Base-by-base conservation (phyloP, 371 early-diverging fungal genomes). In the Catenaria anguillulae region DNA sequence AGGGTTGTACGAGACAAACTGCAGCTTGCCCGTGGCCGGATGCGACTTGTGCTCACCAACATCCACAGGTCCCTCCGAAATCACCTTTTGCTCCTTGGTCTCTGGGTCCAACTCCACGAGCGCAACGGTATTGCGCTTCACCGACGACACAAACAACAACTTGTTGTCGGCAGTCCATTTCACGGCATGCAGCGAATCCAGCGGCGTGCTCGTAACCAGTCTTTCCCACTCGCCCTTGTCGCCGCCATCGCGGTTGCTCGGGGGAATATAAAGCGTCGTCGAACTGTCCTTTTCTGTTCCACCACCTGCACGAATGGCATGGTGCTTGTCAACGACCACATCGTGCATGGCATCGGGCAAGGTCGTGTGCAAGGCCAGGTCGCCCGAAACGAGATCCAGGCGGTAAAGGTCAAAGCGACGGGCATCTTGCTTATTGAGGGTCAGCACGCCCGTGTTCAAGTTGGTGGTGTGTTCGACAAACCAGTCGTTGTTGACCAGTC, bases 391-490 rank as follows among this genome's bases (percentile, higher is more conserved):
- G 40, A 59, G 34, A 26, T 63, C 40, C n/a, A 59, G 37, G n/a
- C n/a, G n/a, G 59, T 63, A 42, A 4, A 65, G 52, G 35, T 65
- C 65, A 35, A 58, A 59, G 33, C 43, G 62, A 4, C 58, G 12
- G 24, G 55, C 46, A 29, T 65, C 65, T 17, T 62, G 58, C 56
- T 63, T 65, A n/a, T 65, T 65, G 62, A 65, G 50, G 54, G 59
- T 54, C 21, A 65, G 33, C 36, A 65, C 21, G 26, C 56, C 62
- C 63, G 54, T 34, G 23, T 59, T 42, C 33, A 63, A 63, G 58
- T 29, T 56, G 56, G 55, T 6, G n/a, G n/a, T 19, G 1, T 63
- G 63, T 24, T 46, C 46, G 46, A 46, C 19, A 0, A 46, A 5
- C n/a, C n/a, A n/a, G n/a, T n/a, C n/a, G n/a, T n/a, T n/a, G n/a